Evolutionary conservation across 73 alveolate species (phyloP), one percentile per base, ranked within the genome.

Genomic region (Stentor roeselii): DNA sequence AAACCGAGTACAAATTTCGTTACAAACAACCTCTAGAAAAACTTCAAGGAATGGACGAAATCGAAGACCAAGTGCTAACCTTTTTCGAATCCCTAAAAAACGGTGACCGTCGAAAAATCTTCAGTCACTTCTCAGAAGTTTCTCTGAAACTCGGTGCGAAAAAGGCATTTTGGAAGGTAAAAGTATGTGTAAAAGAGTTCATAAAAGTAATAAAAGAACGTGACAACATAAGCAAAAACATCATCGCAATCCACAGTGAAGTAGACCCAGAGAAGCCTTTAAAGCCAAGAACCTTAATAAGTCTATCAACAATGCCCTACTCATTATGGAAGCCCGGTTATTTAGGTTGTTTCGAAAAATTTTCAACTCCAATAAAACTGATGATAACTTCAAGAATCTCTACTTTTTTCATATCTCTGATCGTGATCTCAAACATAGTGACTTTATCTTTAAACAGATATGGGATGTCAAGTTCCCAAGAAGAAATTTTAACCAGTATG

Each of bases 391-490:
- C 80, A 21, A 67, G 34, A 34, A n/a, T 30, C 37, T 21, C 34
- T 21, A 67, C n/a, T 75, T 31, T 67, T 31, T 32, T 74, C 27
- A 75, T 90, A 30, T 67, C 82, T 3, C 30, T 86, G 37, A 60
- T 86, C 60, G 89, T 90, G 75, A 35, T 86, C 59, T 77, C 84
- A 3, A 90, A 90, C 77, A 90, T 91, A 3, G 83, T 82, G 2
- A 60, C 82, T 39, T 76, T 90, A 76, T 86, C 95, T 2, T 42
- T 86, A 60, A 89, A 87, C 59, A 84, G 76, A 34, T 87, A 91
- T 60, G 96, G 94, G 3, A 88, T 88, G 6, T 67, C 39, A 39
- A 30, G 82, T 11, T 82, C 50, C 21, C 60, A 78, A 0, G 78
- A 60, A 87, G 38, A 36, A 38, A n/a, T 90, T 42, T 80, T 90